Base-by-base conservation (phyloP, 352 stramenopile species). In the Phytopythium ostracodes region DNA sequence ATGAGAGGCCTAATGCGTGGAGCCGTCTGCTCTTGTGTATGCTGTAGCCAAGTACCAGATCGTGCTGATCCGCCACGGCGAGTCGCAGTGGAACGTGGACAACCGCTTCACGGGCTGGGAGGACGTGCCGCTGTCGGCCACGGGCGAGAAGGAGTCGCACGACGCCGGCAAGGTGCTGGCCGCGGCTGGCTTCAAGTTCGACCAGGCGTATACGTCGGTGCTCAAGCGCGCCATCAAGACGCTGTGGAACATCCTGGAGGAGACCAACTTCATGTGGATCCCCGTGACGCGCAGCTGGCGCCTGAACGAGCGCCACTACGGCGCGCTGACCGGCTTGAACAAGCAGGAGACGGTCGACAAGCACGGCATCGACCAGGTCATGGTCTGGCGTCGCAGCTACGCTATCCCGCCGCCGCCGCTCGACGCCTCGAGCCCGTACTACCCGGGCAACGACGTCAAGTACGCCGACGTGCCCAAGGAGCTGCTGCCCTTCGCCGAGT, bases 341-440 rank as follows among this genome's bases (percentile, higher is more conserved):
- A 98, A 98, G 70, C 81, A 87, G 42, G 87, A 94, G 33, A 97
- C 90, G 2, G 92, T 96, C 7, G 76, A 92, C 60, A 88, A 97
- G 70, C 80, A 98, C 56, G 93, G 96, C 35, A 79, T 92, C 49
- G 92, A 98, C 36, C 76, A 97, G 57, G 96, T 99, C 53, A 87
- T 96, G 62, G 76, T 98, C 65, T 99, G 97, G 97, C 84, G 97
- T 65, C 88, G 97, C 60, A 97, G 86, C 69, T 99, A 99, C 81
- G 97, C 99, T 80, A 97, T 99, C 66, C 97, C 97, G 59, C 98
- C 98, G 22, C 98, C 98, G 35, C 69, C 84, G 52, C 83, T 99
- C 7, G 93, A 74, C 87, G 98, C 77, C 50, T 67, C 81, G 51
- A 96, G 96, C 71, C 71, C 88, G 67, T 97, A 97, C 75, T 98